Evolutionary conservation across 2,329 filamentous ascomycete species (phyloP), one percentile per base, ranked within the genome.

Genomic region (Zasmidium angulare): DNA sequence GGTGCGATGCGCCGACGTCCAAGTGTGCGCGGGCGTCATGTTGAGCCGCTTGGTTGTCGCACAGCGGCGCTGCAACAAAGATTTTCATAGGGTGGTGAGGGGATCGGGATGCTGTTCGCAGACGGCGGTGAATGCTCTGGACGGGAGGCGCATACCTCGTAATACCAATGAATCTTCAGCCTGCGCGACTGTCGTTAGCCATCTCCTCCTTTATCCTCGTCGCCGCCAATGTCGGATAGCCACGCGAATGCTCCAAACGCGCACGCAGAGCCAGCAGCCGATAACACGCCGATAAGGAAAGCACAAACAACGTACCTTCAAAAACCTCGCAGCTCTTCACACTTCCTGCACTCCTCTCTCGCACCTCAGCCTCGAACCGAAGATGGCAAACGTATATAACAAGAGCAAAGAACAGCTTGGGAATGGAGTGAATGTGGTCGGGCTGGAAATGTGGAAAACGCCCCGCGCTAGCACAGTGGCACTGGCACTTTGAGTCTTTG

Each of bases 111-210:
- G 29, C 22, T 46, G 49, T 23, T 50, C 22, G 49, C 22, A 23
- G 49, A 29, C 48, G 58, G 53, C 50, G 43, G 53, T 53, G 53
- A 53, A 53, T 53, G 57, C 20, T 52, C 47, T 29, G 19, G 47
- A 12, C 21, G 51, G 43, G 21, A 56, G 59, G 49, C 56, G 58
- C 60, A 61, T 63, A 63, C 61, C 60, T 65, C 58, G 60, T 60
- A 52, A 62, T 61, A 63, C 58, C 63, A 63, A 46, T 50, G n/a
- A 36, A 60, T 48, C 50, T 29, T 56, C 63, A 61, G 56, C 58
- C 57, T 56, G 53, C 53, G 40, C 24, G 54, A 36, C 29, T 20
- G 55, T 65, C 50, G 63, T 60, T 56, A 59, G 36, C 17, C n/a
- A 17, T 43, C 36, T 3, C 9, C 36, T 14, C 12, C n/a, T 17